Percentiles rank a stretch among this genome's conserved stretches.
Conservation (phyloP, 169 alveolate species). For the Haemoproteus tartakovskyi region DNA sequence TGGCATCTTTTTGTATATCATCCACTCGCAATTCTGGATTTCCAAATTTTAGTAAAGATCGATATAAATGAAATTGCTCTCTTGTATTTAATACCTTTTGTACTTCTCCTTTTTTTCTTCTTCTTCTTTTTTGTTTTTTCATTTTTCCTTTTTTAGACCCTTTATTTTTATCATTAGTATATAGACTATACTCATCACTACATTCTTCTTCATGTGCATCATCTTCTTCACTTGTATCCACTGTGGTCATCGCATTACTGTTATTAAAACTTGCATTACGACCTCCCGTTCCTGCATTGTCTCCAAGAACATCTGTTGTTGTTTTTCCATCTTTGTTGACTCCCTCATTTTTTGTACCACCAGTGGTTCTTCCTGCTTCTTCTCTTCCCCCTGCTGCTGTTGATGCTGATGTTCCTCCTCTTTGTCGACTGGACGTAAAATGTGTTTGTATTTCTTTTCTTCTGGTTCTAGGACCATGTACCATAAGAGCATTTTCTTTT, state of each 20-base stretch:
- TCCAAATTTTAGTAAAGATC: constrained; percentile 81
- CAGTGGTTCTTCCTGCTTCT: not conserved
- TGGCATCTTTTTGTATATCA: constrained; percentile 80
- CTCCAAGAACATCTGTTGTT: no score
- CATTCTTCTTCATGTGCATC: not conserved
- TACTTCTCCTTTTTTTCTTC: constrained; percentile 71
- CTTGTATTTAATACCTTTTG: no score
- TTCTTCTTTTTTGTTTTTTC: constrained; percentile 70
- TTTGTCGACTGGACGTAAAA: constrained; percentile 54
- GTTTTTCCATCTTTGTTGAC: not conserved
- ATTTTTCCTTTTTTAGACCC: constrained; percentile 6
- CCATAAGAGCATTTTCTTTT: constrained; percentile 81
- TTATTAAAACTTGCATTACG: not conserved
- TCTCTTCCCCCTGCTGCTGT: not conserved
- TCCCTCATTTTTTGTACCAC: not conserved
- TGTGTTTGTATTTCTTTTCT: constrained; percentile 73
- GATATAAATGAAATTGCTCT: constrained; percentile 79
- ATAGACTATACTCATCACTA: not conserved
- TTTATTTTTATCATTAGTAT: no score
- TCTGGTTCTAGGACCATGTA: constrained; percentile 87
- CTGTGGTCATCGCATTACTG: no score
- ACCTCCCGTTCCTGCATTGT: no score
- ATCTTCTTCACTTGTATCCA: constrained; percentile 61
- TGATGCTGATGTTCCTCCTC: not conserved
- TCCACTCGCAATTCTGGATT: constrained; percentile 82